These are phyloP conservation scores for Lepidium africanum DNA, from an alignment of 345 rosid species.

Conservation along the genomic window DNA sequence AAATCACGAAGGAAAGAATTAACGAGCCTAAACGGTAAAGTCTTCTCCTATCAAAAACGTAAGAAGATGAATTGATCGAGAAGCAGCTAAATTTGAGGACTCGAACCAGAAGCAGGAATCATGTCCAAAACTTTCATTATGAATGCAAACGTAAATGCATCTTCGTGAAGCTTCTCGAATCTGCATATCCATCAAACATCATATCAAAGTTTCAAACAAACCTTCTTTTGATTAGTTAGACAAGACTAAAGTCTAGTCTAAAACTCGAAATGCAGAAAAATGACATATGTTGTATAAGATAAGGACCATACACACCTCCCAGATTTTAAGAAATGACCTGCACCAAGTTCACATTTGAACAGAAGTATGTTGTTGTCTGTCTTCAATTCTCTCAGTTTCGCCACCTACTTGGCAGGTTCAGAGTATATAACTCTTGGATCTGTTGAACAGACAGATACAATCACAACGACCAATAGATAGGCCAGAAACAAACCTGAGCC, in stretches of 20 bases:
- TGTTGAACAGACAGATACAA: slow-evolving; percentile 15
- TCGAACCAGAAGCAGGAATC: slow-evolving; percentile 41
- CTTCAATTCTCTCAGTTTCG: slow-evolving; percentile 85
- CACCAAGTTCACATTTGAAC: slow-evolving; percentile 87
- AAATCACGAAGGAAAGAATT: no score
- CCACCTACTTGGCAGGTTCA: slow-evolving; percentile 88
- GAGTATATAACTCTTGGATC: slow-evolving; percentile 93
- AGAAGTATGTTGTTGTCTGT: slow-evolving; percentile 60
- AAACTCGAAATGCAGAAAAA: not conserved
- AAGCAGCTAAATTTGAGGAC: not conserved
- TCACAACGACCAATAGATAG: not conserved
- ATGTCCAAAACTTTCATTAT: slow-evolving; percentile 61
- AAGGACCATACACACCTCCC: slow-evolving; percentile 52
- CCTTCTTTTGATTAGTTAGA: not conserved
- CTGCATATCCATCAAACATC: slow-evolving; percentile 38
- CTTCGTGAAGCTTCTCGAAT: slow-evolving; percentile 89
- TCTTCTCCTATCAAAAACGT: not conserved
- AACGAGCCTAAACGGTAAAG: not conserved
- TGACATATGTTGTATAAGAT: not conserved
- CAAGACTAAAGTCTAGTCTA: not conserved
- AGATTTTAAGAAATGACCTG: slow-evolving; percentile 92
- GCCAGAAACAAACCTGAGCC: not conserved
- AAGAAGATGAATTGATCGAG: not conserved
- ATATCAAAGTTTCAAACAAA: not conserved
- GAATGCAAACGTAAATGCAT: slow-evolving; percentile 65